Evolutionary conservation across 129 eudicot species (phyloP), one percentile per base, ranked within the genome.

Genomic region (Mikania micrantha): DNA sequence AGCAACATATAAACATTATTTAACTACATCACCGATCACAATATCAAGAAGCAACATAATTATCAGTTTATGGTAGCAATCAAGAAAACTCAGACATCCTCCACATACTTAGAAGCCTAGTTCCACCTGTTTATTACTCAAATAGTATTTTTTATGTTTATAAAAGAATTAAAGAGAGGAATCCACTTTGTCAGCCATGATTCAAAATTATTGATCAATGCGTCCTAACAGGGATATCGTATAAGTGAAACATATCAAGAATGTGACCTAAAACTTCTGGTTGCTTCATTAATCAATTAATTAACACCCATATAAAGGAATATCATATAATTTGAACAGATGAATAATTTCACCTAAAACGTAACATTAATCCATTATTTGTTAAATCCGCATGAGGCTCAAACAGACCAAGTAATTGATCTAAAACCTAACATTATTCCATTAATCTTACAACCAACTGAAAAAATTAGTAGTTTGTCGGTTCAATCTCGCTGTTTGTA

Each of bases 351-450:
- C 66, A 39, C 78, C 78, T 17, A 52, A 47, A 52, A 52, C 13
- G 32, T 50, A 25, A 48, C 24, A 47, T 19, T 19, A 7, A 31
- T 29, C 32, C 73, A 67, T n/a, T 36, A 38, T 27, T 42, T 44
- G 2, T 42, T 27, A 5, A 65, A 65, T 6, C 13, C 56, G 6
- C 36, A 3, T 32, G 36, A 4, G 36, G 36, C 6, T 13, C 64
- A 24, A 52, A n/a, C 74, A 35, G 22, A 27, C 6, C 11, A 58
- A 71, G 40, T 44, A 44, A 7, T 61, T 13, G n/a, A 61, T 69
- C 66, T 27, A 39, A 56, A 70, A 40, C 31, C 67, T 56, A 0
- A 60, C 78, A 63, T 34, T 70, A 69, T 24, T 50, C 29, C 42
- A 49, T 31, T 48, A 48, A 58, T 29, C 17, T 16, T 19, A 24